phyloP scores from a whole-genome alignment of 2,329 filamentous ascomycete genomes.

The Paracoccidioides brasiliensis region DNA sequence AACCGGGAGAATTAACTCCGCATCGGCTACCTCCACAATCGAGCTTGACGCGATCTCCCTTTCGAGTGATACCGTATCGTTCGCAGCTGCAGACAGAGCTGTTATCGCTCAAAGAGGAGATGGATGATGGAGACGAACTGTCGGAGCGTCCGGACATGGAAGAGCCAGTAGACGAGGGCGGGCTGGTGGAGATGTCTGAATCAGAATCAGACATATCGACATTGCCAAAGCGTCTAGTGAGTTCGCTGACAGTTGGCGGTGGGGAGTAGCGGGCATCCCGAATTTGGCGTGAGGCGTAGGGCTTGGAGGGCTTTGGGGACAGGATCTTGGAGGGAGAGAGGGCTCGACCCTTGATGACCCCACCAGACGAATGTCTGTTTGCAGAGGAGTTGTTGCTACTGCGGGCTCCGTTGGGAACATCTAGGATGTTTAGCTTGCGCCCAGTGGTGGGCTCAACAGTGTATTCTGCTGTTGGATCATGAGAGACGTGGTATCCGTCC shows the following conservation, averaged over 20 bases:
- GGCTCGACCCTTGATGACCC: slow-evolving; percentile 77
- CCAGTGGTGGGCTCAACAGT: slow-evolving; percentile 93
- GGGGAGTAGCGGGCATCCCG: slow-evolving; percentile 66
- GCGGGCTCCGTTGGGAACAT: slow-evolving; percentile 55
- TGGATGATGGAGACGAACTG: slow-evolving; percentile 39
- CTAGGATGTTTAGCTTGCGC: slow-evolving; percentile 94
- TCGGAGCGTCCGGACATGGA: slow-evolving; percentile 64
- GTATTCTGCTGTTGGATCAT: slow-evolving; percentile 82
- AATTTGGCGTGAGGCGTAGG: slow-evolving; percentile 76
- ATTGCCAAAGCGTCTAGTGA: slow-evolving; percentile 62
- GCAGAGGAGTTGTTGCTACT: slow-evolving; percentile 27
- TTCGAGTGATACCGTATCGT: slow-evolving; percentile 90
- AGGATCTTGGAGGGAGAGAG: slow-evolving; percentile 81
- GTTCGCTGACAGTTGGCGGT: slow-evolving; percentile 61
- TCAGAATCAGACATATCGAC: slow-evolving; percentile 58
- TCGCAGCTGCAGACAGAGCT: slow-evolving; percentile 70
- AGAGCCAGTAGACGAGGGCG: slow-evolving; percentile 50
- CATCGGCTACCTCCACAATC: slow-evolving; percentile 87
- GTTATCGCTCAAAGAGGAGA: slow-evolving; percentile 55
- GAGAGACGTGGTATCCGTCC: slow-evolving; percentile 94
- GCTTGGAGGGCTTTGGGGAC: slow-evolving; percentile 78
- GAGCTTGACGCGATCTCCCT: slow-evolving; percentile 85
- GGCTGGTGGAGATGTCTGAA: slow-evolving; percentile 61
- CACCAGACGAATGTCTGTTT: slow-evolving; percentile 36
- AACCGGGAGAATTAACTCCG: slow-evolving; percentile 42